These are phyloP conservation scores for Dichotomopilus funicola DNA, from an alignment of 2,329 filamentous ascomycete genomes.

Conservation along the genomic window DNA sequence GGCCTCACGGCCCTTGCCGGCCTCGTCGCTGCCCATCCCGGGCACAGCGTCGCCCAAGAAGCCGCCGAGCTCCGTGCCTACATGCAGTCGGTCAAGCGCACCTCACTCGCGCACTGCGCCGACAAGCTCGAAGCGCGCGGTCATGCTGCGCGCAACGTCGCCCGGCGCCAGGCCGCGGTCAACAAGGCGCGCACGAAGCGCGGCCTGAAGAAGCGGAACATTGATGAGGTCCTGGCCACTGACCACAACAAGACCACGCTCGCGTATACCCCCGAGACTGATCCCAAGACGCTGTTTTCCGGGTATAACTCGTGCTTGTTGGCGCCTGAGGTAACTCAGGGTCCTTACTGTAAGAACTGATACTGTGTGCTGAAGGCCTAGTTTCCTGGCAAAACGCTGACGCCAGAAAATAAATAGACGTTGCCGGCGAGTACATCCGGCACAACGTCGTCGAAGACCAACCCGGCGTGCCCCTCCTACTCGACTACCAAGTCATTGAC, in stretches of 20 bases:
- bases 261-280: conserved; percentile 30
- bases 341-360: conserved; percentile 42
- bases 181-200: conserved; percentile 29
- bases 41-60: conserved; percentile 36
- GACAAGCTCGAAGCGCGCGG: conserved; percentile 35
- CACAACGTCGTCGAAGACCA: conserved; percentile 38
- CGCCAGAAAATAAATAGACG: conserved; percentile 22
- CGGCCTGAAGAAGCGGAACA: conserved; percentile 30
- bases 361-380: not conserved
- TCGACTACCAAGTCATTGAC: conserved; percentile 45
- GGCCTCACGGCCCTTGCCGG: conserved; percentile 19
- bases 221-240: conserved; percentile 30
- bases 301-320: conserved; percentile 42
- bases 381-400: not conserved
- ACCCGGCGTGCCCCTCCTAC: conserved; percentile 36
- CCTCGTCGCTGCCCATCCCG: conserved; percentile 32
- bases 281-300: conserved; percentile 34
- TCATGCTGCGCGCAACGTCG: conserved; percentile 31
- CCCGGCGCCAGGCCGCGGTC: conserved; percentile 31
- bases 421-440: conserved; percentile 41
- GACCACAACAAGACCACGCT: conserved; percentile 33
- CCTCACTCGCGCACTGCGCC: conserved; percentile 34
- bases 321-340: conserved; percentile 47
- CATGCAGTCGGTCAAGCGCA: conserved; percentile 28
- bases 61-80: conserved; percentile 35